Evolutionary conservation across 768 basidiomycete species (phyloP).

Genomic region (Xerocomus spinulosus): DNA sequence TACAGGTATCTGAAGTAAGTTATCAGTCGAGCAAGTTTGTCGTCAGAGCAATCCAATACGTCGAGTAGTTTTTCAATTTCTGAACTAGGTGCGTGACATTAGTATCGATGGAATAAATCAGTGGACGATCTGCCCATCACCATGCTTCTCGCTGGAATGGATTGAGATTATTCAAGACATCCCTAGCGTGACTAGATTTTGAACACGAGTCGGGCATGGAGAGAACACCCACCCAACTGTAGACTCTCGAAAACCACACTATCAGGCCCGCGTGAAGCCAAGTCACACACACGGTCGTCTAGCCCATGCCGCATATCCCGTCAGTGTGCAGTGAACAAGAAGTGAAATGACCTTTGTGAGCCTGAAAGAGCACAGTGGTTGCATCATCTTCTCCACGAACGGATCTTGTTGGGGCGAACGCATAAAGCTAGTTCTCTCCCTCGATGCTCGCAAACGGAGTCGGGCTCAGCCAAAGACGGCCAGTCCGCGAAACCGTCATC

Average conservation of each 20-base stretch:
- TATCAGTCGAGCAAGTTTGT: background rate
- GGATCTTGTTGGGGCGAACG: background rate
- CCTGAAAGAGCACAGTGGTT: conserved; percentile 1
- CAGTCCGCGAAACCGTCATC: conserved; percentile 4
- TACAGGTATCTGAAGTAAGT: too few species aligned
- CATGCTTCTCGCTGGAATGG: background rate
- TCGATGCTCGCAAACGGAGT: too few species aligned
- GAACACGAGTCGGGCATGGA: background rate
- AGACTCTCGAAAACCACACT: too few species aligned
- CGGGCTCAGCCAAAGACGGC: conserved; percentile 4
- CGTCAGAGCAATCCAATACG: background rate
- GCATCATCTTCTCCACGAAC: background rate
- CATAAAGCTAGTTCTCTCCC: conserved; percentile 1
- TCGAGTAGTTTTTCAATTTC: conserved; percentile 1
- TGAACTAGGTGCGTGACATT: background rate
- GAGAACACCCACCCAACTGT: background rate
- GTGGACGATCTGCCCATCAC: too few species aligned
- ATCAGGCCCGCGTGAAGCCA: too few species aligned
- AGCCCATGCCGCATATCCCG: too few species aligned
- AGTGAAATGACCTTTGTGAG: conserved; percentile 4
- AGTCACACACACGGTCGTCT: background rate
- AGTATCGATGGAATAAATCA: too few species aligned
- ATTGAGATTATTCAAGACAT: background rate
- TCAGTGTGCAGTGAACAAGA: conserved; percentile 8
- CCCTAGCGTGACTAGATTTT: background rate